Base-by-base conservation (phyloP, 129 eudicot species). In the Escallonia rubra region DNA sequence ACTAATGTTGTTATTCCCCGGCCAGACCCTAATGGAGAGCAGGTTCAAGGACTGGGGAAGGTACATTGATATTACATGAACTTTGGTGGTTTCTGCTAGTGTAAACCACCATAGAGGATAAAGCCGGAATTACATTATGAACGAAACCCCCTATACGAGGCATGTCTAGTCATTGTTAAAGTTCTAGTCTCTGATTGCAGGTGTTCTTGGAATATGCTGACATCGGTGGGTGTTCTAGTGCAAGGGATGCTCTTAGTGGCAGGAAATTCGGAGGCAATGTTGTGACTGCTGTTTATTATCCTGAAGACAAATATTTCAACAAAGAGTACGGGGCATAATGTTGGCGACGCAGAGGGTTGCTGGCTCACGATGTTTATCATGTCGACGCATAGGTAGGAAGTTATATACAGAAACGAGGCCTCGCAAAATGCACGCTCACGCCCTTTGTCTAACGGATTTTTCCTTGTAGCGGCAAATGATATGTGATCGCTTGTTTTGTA, bases 251-350 rank as follows among this genome's bases (percentile, higher is more conserved):
- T 14, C 76, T 90, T 65, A 80, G 85, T 57, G 97, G 97, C 41
- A 66, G 97, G 76, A 90, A 87, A 82, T 90, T 90, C 3, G 97
- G 97, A 42, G 97, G 97, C 65, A 90, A 84, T 68, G 78, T 82
- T 39, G 97, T 87, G 74, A 78, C 74, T 2, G 97, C 95, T 4
- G 80, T 84, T 40, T 87, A 86, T 72, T 90, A 90, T 76, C 89
- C 95, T 0, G 97, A 87, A 71, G 95, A 84, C 66, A 87, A 82
- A 67, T 90, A 72, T 70, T 71, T 77, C 55, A 59, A 59, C 39
- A 72, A 77, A 54, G 89, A 90, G 47, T 89, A 86, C 41, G 77
- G 88, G 39, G 82, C 79, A 46, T 83, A 75, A 14, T 7, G 34
- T 23, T 23, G 34, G 1, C 34, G 34, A 23, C 34, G 1, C 34